Percentiles rank a stretch among this genome's conserved stretches.
Conservation (phyloP, 192 early-diverging fungal species). For the Mortierella alpina region DNA sequence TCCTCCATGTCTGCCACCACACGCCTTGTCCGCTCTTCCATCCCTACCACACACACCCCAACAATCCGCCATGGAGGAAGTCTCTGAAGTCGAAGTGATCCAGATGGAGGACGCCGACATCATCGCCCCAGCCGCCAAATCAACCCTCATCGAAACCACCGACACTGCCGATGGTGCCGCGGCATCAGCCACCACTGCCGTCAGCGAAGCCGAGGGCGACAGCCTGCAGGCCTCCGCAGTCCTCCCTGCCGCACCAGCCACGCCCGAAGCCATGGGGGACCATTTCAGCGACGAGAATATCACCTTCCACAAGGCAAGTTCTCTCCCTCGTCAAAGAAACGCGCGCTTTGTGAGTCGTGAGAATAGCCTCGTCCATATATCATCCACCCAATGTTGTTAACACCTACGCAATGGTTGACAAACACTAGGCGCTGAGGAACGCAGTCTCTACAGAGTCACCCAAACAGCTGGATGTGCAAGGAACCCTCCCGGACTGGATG, state of each 20-base stretch:
- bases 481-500: slow-evolving; percentile 73
- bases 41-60: background rate
- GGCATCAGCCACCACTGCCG: background rate
- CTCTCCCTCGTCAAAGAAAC: too few relatives aligned
- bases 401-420: too few relatives aligned
- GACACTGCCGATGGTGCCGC: background rate
- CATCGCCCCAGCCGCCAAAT: slow-evolving; percentile 13
- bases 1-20: background rate
- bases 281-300: slow-evolving; percentile 35
- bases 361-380: too few relatives aligned
- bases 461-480: slow-evolving; percentile 61
- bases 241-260: slow-evolving; percentile 8
- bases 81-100: slow-evolving; percentile 47
- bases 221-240: slow-evolving; percentile 11
- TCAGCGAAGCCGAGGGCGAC: background rate
- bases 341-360: too few relatives aligned
- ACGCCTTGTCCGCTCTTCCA: background rate
- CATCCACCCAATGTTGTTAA: too few relatives aligned
- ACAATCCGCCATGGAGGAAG: slow-evolving; percentile 29
- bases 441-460: slow-evolving; percentile 58
- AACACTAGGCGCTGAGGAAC: slow-evolving; percentile 64
- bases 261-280: slow-evolving; percentile 6
- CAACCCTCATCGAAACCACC: slow-evolving; percentile 16
- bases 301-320: slow-evolving; percentile 44
- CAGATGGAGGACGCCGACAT: slow-evolving; percentile 38